Percentiles rank a stretch among this genome's conserved stretches.
phyloP scores from a whole-genome alignment of 345 rosid genomes.

The Linum tenue region DNA sequence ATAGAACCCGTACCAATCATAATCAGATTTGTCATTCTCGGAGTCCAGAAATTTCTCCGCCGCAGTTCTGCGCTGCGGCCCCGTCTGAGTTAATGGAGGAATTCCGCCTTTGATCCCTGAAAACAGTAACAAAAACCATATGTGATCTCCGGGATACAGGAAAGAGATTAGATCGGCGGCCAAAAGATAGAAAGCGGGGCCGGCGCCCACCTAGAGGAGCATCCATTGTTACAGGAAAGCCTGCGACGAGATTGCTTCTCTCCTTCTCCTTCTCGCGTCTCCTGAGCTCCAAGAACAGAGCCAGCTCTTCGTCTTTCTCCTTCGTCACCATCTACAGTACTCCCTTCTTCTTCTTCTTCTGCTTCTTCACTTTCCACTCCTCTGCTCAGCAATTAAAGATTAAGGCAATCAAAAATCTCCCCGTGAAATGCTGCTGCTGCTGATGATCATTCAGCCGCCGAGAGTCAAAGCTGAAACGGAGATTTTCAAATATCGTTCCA shows the following conservation, averaged over 20 bases:
- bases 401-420: too few species aligned
- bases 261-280: conserved; percentile 4
- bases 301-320: conserved; percentile 4
- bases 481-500: too few species aligned
- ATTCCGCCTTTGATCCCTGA: neutral
- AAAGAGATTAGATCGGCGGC: neutral
- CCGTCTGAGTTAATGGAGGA: neutral
- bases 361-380: neutral
- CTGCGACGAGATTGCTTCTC: neutral
- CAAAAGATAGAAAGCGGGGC: neutral
- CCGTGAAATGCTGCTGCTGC: too few species aligned
- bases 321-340: neutral
- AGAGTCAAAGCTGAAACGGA: too few species aligned
- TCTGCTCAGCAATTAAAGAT: neutral
- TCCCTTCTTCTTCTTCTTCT: neutral
- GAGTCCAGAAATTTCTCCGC: conserved; percentile 25
- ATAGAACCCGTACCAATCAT: conserved; percentile 17
- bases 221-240: neutral
- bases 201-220: neutral
- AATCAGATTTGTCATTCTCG: conserved; percentile 25
- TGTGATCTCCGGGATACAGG: neutral
- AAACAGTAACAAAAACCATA: neutral
- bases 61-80: conserved; percentile 16
- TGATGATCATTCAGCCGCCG: too few species aligned
- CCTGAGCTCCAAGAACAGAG: neutral